Evolutionary conservation across 129 eudicot species (phyloP), one percentile per base, ranked within the genome.

Genomic region (Mikania micrantha): DNA sequence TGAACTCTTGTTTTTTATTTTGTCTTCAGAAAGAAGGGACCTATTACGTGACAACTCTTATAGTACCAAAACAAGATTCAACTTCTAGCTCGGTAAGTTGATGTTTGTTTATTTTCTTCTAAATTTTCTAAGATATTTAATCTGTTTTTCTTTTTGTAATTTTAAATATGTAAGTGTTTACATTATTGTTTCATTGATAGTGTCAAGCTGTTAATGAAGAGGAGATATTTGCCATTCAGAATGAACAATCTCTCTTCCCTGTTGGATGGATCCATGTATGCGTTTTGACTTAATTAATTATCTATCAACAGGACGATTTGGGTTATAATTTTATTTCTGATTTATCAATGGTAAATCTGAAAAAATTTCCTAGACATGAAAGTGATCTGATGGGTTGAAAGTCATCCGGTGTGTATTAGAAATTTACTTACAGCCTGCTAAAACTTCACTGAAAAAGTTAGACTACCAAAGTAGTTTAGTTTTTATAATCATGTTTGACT

Each of bases 261-360:
- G 73, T 88, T 39, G 96, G 96, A 76, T 88, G 96, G 92, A 85
- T 88, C 27, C 96, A 88, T 83, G 96, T 88, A 88, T 4, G 92
- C 58, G 9, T 70, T 17, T 54, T 54, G 61, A 54, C 61, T 36
- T 19, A 54, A 5, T 36, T 19, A 54, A 5, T 54, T 27, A 54
- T 54, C 60, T 24, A 24, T 24, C 35, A 25, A 25, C 5, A 19
- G 32, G 35, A 4, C 35, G 19, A 54, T 24, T 54, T 2, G 22
- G 41, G 56, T 5, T 15, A 15, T 58, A 57, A n/a, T 22, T 53
- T 53, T 28, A 28, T 58, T 40, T 58, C 40, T 8, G 31, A 15
- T 5, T 24, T 40, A 32, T 31, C 41, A 59, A 29, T 24, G 41
- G 64, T 59, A 31, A 59, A 59, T 15, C 25, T 3, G 29, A 29